Percentiles rank a stretch among this genome's conserved stretches.
Evolutionary conservation across 192 early-diverging fungal species (phyloP).

Genomic region (Umbelopsis sp.): DNA sequence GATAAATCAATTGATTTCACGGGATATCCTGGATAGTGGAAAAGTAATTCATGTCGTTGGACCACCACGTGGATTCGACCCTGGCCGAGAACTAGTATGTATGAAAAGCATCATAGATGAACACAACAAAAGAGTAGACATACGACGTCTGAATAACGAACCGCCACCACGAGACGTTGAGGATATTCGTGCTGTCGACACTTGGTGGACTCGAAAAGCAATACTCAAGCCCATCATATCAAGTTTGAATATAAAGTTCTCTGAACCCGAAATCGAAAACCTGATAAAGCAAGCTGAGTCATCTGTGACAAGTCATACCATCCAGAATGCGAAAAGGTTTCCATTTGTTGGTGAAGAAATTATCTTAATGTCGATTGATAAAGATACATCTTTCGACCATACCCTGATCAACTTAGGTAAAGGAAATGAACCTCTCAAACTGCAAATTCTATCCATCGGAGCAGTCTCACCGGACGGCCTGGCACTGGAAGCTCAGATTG

Average conservation of each 20-base stretch:
- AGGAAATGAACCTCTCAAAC: not conserved
- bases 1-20: not conserved
- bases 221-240: not conserved
- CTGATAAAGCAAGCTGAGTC: not conserved
- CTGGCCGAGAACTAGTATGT: not conserved
- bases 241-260: not conserved
- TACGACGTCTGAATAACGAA: not conserved
- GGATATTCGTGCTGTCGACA: not conserved
- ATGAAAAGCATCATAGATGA: not conserved
- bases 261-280: not conserved
- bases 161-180: not conserved
- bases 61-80: not conserved
- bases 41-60: slow-evolving; percentile 12
- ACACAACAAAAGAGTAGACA: slow-evolving; percentile 8
- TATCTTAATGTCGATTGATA: not conserved
- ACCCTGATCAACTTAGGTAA: not conserved
- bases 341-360: not conserved
- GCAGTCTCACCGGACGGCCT: not conserved
- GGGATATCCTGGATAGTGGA: slow-evolving; percentile 2
- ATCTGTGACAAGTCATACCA: not conserved
- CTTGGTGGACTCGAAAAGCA: slow-evolving; percentile 3
- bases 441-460: not conserved
- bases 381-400: not conserved
- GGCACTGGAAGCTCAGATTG: not conserved
- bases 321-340: not conserved